A percentile compares a stretch with the other conserved stretches of the same genome.
Evolutionary conservation across 768 basidiomycete genomes (phyloP).

Genomic region (Lentinula raphanica): DNA sequence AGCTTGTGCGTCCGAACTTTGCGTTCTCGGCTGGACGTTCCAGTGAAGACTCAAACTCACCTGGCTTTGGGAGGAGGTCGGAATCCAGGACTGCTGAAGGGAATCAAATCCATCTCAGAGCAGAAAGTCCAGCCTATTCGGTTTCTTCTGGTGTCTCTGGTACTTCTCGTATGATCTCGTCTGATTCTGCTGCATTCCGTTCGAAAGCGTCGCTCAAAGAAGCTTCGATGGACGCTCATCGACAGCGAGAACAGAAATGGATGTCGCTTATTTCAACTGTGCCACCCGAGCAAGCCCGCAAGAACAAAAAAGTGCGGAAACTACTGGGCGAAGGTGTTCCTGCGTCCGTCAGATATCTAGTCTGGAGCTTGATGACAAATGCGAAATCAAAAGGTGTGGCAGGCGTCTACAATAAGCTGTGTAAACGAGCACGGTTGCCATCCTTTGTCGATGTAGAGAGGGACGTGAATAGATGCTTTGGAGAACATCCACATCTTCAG

Average conservation of each 20-base stretch:
- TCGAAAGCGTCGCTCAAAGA: constrained; percentile 13
- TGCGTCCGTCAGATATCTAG: constrained; percentile 75
- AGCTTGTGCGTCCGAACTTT: constrained; percentile 63
- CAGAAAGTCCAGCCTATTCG: constrained; percentile 43
- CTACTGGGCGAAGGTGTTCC: constrained; percentile 76
- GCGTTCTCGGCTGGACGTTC: constrained; percentile 33
- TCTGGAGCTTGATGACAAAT: constrained; percentile 79
- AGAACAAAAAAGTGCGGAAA: constrained; percentile 75
- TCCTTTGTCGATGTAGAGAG: constrained; percentile 50
- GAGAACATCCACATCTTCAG: constrained; percentile 53
- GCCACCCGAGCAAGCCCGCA: constrained; percentile 58
- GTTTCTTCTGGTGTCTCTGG: constrained; percentile 25
- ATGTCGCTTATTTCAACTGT: constrained; percentile 54
- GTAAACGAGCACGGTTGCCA: constrained; percentile 47
- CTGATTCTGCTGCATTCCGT: constrained; percentile 17
- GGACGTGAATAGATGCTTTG: constrained; percentile 52
- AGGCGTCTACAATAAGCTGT: constrained; percentile 62
- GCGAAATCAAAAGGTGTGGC: constrained; percentile 66
- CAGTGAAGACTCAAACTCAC: constrained; percentile 51
- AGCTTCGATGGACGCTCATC: constrained; percentile 55
- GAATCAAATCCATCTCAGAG: constrained; percentile 17
- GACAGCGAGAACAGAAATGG: constrained; percentile 76
- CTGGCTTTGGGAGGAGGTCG: constrained; percentile 31
- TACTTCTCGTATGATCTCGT: constrained; percentile 18
- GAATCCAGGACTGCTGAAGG: constrained; percentile 12